Conservation (phyloP, 306 rosid species). For the Pterocarpus macrocarpus region DNA sequence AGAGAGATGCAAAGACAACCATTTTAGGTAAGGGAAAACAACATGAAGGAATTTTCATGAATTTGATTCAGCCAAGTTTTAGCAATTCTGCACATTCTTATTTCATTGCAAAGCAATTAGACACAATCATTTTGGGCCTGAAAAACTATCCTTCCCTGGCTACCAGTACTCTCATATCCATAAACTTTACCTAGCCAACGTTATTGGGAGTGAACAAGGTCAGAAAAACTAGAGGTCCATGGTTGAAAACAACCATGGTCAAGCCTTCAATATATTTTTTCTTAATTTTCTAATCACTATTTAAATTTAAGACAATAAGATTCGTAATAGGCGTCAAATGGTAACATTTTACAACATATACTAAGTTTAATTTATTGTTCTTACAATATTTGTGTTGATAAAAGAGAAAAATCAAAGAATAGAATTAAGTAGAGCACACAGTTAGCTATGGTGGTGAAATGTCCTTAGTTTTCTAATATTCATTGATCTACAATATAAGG, state of each 20-base stretch:
- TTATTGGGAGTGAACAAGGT: neutral
- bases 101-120: neutral
- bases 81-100: neutral
- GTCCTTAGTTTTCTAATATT: too few species aligned
- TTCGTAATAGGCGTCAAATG: too few species aligned
- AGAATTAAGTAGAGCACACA: too few species aligned
- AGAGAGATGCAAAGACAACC: constrained; percentile 11
- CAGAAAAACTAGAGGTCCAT: neutral
- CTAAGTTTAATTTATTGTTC: too few species aligned
- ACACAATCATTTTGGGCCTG: neutral
- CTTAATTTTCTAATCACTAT: too few species aligned
- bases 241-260: neutral
- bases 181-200: neutral
- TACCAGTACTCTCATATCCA: neutral
- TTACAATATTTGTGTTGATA: too few species aligned
- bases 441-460: too few species aligned
- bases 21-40: constrained; percentile 43
- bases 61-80: neutral
- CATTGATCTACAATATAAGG: too few species aligned
- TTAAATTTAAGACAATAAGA: too few species aligned
- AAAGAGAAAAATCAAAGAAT: too few species aligned
- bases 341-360: too few species aligned
- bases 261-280: neutral
- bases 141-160: too few species aligned
- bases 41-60: constrained; percentile 14